A percentile compares a stretch with the other conserved stretches of the same genome.
Conservation (phyloP, 2,329 filamentous ascomycete genomes). For the Arthrobotrys entomopaga region DNA sequence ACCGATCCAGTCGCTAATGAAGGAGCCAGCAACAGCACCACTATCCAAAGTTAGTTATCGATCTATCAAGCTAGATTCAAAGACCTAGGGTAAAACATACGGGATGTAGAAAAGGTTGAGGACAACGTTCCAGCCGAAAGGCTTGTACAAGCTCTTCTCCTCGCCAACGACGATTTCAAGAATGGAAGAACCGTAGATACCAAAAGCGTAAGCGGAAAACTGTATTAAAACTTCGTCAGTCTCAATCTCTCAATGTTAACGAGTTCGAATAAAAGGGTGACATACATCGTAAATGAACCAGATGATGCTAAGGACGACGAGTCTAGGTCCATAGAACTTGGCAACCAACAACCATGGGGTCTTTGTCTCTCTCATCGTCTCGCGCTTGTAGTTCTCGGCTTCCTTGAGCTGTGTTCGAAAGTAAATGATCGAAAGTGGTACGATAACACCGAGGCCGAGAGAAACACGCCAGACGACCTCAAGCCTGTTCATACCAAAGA, state of each 20-base stretch:
- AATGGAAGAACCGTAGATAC: conserved; percentile 84
- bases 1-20: conserved; percentile 71
- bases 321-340: conserved; percentile 77
- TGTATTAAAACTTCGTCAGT: conserved; percentile 59
- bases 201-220: conserved; percentile 85
- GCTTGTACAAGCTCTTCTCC: conserved; percentile 71
- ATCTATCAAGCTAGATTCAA: conserved; percentile 63
- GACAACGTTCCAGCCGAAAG: conserved; percentile 88
- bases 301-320: conserved; percentile 76
- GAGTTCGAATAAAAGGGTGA: conserved; percentile 14
- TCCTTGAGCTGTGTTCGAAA: conserved; percentile 79
- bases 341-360: conserved; percentile 69
- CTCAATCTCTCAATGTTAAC: background rate
- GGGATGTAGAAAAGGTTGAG: conserved; percentile 76
- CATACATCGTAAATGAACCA: conserved; percentile 84
- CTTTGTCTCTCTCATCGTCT: conserved; percentile 70
- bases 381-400: conserved; percentile 78
- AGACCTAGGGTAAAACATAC: conserved; percentile 12
- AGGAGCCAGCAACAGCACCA: conserved; percentile 80
- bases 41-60: conserved; percentile 18
- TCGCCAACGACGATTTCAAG: conserved; percentile 72
- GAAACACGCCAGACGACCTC: conserved; percentile 83
- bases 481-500: conserved; percentile 71
- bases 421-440: conserved; percentile 76
- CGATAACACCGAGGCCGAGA: conserved; percentile 81